Percentiles rank a stretch among this genome's conserved stretches.
phyloP scores from a whole-genome alignment of 2,329 filamentous ascomycete genomes.

The Paradendryphiella salina region DNA sequence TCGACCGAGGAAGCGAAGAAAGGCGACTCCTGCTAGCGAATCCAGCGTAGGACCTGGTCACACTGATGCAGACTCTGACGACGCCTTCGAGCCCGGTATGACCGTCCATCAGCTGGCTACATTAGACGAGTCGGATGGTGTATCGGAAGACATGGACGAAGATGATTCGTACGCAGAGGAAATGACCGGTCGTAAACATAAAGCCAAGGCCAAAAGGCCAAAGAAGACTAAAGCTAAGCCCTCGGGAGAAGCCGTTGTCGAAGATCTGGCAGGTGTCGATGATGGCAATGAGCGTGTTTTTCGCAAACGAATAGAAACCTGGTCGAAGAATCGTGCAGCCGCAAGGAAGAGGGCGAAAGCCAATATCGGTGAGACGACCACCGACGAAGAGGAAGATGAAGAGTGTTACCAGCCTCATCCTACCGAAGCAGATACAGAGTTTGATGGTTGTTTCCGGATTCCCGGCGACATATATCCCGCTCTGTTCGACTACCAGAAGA shows the following conservation, averaged over 20 bases:
- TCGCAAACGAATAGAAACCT: constrained; percentile 71
- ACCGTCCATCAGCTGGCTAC: constrained; percentile 47
- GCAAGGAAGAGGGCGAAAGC: constrained; percentile 57
- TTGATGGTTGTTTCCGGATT: constrained; percentile 75
- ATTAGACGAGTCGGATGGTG: constrained; percentile 46
- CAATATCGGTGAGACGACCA: constrained; percentile 30
- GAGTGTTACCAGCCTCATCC: constrained; percentile 91
- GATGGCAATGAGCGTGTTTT: constrained; percentile 88
- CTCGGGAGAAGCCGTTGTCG: constrained; percentile 42
- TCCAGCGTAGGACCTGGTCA: constrained; percentile 23
- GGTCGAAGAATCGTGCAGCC: constrained; percentile 67
- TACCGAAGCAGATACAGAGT: constrained; percentile 71
- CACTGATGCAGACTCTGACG: constrained; percentile 46
- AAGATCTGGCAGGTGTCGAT: constrained; percentile 70
- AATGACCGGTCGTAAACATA: constrained; percentile 47
- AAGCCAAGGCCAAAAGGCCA: constrained; percentile 34
- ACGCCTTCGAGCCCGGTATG: constrained; percentile 48
- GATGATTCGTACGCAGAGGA: constrained; percentile 48
- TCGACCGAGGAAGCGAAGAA: constrained; percentile 48
- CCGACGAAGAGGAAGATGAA: constrained; percentile 49
- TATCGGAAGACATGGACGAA: constrained; percentile 39
- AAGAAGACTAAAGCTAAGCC: constrained; percentile 29
- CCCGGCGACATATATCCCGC: constrained; percentile 93
- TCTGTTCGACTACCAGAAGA: constrained; percentile 96
- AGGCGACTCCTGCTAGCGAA: constrained; percentile 24